Base-by-base conservation (phyloP, 1,284 basidiomycete species). In the Ustilago esculenta region DNA sequence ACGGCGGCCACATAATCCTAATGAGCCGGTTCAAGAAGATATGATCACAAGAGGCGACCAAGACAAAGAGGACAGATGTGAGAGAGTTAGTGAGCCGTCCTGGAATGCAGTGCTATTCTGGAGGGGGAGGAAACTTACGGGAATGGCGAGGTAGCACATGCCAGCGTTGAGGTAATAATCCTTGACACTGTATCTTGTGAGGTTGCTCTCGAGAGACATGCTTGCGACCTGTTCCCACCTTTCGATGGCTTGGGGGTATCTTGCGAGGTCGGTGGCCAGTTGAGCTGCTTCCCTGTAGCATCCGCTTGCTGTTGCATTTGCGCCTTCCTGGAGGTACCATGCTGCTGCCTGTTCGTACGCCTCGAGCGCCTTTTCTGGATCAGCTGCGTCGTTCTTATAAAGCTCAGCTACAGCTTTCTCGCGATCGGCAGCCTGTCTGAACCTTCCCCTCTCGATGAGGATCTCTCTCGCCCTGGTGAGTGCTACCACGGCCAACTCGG, bases 161-260 rank as follows among this genome's bases (percentile, higher is more conserved):
- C 88, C 89, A 2, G 94, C 88, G 73, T 90, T 88, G 39, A 98
- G 86, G 90, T 93, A 98, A 82, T 96, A 97, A 79, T 98, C 95
- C 84, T 98, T 98, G 75, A 98, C 95, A 68, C 91, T 94, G 85
- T 97, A 98, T 83, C 93, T 93, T n/a, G 96, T 98, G 74, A 98
- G 84, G 17, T 90, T 86, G 47, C 90, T 93, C 3, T 85, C 85
- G 43, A 98, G 85, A 15, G 90, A 92, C 82, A 91, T 89, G 67
- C 90, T 87, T 2, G 94, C 96, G 40, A 98, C 94, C 76, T 91
- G 89, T 79, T 92, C 90, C 81, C 96, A 97, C 63, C 89, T 89
- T 66, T 89, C 86, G 76, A 98, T 92, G 3, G 96, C 94, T 64
- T 88, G 86, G 11, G 88, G 85, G 82, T 89, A 98, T 73, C 97